Conservation (phyloP, 768 basidiomycete genomes). For the Lyophyllum shimeji region DNA sequence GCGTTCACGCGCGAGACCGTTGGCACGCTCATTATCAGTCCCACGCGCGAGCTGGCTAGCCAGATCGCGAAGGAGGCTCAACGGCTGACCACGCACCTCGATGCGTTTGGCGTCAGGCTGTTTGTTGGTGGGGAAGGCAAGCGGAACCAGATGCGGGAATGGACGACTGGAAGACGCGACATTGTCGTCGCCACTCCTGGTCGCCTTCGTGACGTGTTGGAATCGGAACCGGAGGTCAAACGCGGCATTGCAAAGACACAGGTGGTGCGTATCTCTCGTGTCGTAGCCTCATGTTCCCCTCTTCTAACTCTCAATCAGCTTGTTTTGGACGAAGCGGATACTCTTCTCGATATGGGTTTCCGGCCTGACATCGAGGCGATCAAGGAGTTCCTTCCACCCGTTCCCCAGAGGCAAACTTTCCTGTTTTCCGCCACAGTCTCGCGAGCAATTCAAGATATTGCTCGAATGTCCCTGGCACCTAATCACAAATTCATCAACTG, state of each 20-base stretch:
- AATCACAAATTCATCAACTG: constrained; percentile 76
- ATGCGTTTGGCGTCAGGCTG: constrained; percentile 66
- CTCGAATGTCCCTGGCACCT: constrained; percentile 53
- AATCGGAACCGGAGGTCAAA: constrained; percentile 54
- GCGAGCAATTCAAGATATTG: constrained; percentile 66
- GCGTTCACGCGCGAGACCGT: constrained; percentile 46
- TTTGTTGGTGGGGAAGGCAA: constrained; percentile 79
- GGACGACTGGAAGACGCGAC: constrained; percentile 63
- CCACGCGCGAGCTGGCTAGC: constrained; percentile 87
- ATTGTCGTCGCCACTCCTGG: constrained; percentile 93
- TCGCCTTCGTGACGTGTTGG: constrained; percentile 72
- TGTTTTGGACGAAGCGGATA: constrained; percentile 92
- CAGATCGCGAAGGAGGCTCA: constrained; percentile 87
- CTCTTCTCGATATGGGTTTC: constrained; percentile 91
- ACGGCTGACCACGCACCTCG: constrained; percentile 60
- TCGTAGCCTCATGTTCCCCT: constrained; percentile 4
- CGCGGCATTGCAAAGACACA: constrained; percentile 53
- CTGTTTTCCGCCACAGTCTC: constrained; percentile 91
- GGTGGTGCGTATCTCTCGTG: constrained; percentile 43
- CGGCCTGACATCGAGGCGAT: constrained; percentile 82
- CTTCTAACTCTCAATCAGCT: constrained; percentile 47
- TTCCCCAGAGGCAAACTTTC: constrained; percentile 80
- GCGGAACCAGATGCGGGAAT: constrained; percentile 64
- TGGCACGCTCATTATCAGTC: constrained; percentile 81
- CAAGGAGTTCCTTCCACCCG: constrained; percentile 54